Base-by-base conservation (phyloP, 257 asterid genomes). In the Penstemon davidsonii region DNA sequence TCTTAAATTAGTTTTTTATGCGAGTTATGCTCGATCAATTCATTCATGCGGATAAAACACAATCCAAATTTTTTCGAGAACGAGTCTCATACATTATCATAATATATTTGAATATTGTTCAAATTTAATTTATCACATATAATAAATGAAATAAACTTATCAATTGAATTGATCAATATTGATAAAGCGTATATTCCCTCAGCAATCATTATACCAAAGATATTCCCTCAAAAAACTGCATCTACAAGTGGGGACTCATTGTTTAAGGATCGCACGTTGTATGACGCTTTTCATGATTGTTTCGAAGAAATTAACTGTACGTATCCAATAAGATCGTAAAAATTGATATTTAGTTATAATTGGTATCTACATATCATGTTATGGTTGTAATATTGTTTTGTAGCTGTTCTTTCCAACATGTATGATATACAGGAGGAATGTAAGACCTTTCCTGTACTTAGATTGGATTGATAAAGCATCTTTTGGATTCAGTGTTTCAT, bases 221-320 rank as follows among this genome's bases (percentile, higher is more conserved):
- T 61, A 52, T 62, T 62, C 55, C 19, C 3, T 19, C 33, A 25
- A 13, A 40, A 42, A 43, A 19, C 15, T 52, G 64, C 4, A 40
- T 47, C 49, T n/a, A 33, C 42, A 57, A 43, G 76, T 78, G 77
- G 79, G 79, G 82, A 70, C 79, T 70, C 41, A 42, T 54, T 74
- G 71, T 70, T 70, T 74, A 25, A 74, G 79, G 72, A 61, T 78
- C 82, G 79, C 79, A 65, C 11, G 66, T 74, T 47, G 76, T 74
- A 73, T 73, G 67, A 65, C 79, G 68, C 82, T 25, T 50, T 61
- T 70, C 74, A 78, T 78, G 60, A 74, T 74, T 75, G 18, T 47
- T 6, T 5, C 8, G 56, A 8, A 9, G 64, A 55, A 67, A 69
- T 51, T 25, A 25, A 25, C 2, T 25, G 33, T 15, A 15, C 18